Evolutionary conservation across 2,329 filamentous ascomycete species (phyloP).

Genomic region (Beauveria rudraprayagi): DNA sequence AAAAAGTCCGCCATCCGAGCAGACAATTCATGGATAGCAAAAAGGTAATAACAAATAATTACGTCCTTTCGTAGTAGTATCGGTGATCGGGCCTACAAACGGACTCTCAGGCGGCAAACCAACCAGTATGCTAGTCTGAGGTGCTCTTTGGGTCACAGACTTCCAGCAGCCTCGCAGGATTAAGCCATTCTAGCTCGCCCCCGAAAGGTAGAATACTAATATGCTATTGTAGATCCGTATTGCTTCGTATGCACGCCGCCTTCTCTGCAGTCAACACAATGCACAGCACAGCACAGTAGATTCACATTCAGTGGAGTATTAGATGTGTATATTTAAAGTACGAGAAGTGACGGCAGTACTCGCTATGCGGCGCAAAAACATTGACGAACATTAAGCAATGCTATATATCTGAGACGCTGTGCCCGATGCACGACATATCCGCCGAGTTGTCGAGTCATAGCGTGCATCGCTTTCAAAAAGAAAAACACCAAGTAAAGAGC

Average conservation of each 20-base stretch:
- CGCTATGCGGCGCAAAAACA: conserved; percentile 2
- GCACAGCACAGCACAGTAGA: background rate
- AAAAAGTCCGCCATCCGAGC: too few species aligned
- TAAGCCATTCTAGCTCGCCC: too few species aligned
- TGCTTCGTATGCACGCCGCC: too few species aligned
- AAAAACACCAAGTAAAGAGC: background rate
- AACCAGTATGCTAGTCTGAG: background rate
- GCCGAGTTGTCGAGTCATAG: background rate
- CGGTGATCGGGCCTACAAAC: too few species aligned
- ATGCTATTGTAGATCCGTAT: too few species aligned
- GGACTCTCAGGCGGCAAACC: too few species aligned
- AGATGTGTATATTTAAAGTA: background rate
- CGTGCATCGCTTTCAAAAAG: background rate
- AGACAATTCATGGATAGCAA: too few species aligned
- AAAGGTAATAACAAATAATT: too few species aligned
- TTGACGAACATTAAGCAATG: background rate
- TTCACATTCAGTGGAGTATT: background rate
- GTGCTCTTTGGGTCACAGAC: background rate
- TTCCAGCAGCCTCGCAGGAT: too few species aligned
- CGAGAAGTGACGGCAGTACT: background rate
- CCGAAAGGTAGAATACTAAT: too few species aligned
- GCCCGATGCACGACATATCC: background rate
- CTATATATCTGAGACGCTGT: background rate
- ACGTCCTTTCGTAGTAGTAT: too few species aligned
- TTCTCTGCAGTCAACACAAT: background rate